These are phyloP conservation scores for Mortierella sp. DNA, from an alignment of 371 early-diverging fungal species.

Conservation along the genomic window DNA sequence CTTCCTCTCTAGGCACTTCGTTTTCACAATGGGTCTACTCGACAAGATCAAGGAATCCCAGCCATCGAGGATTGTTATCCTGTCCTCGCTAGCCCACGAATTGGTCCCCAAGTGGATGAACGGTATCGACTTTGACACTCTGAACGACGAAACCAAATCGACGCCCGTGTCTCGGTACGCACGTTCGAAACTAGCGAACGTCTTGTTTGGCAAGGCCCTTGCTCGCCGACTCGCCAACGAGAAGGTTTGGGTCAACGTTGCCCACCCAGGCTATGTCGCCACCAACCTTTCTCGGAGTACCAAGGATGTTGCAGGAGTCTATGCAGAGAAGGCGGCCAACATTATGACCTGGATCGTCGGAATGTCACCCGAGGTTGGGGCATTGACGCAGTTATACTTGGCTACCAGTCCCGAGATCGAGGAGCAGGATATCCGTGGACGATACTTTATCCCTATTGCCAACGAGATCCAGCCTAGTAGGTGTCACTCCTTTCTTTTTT, in stretches of 20 bases:
- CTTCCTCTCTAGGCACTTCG: slow-evolving; percentile 61
- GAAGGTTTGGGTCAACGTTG: slow-evolving; percentile 65
- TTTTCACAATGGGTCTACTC: slow-evolving; percentile 69
- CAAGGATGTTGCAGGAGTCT: too few species aligned
- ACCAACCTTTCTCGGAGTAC: background rate
- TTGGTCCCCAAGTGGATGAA: slow-evolving; percentile 13
- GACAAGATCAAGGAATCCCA: slow-evolving; percentile 61
- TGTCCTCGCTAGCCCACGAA: slow-evolving; percentile 57
- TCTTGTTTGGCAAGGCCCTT: slow-evolving; percentile 71
- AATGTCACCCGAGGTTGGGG: slow-evolving; percentile 65
- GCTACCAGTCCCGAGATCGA: slow-evolving; percentile 74
- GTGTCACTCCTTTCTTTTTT: background rate
- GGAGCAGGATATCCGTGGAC: slow-evolving; percentile 63
- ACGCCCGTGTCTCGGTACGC: slow-evolving; percentile 58
- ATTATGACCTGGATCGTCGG: slow-evolving; percentile 3
- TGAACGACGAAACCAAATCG: slow-evolving; percentile 35
- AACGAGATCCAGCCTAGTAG: slow-evolving; percentile 34
- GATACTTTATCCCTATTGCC: slow-evolving; percentile 62
- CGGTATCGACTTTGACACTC: slow-evolving; percentile 38
- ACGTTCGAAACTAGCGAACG: slow-evolving; percentile 72
- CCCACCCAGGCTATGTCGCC: slow-evolving; percentile 42
- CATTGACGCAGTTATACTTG: slow-evolving; percentile 68
- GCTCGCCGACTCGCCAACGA: slow-evolving; percentile 56
- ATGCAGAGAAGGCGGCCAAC: too few species aligned
- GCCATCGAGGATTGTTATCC: slow-evolving; percentile 60